Evolutionary conservation across 139 green algal genomes (phyloP), one percentile per base, ranked within the genome.

Genomic region (Coccomyxa sp.): DNA sequence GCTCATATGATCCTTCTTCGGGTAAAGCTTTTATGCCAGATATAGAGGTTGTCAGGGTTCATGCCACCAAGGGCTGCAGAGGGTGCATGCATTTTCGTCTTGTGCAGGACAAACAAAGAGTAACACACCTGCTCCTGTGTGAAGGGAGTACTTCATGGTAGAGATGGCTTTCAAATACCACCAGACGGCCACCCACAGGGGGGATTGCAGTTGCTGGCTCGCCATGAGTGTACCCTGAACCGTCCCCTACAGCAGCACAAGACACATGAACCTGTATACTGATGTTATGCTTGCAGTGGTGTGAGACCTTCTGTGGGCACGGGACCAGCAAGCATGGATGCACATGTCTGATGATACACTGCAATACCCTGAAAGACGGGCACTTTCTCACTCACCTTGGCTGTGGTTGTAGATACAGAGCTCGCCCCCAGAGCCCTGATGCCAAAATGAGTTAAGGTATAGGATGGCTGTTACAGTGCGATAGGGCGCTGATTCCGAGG

Each of bases 121-220:
- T 58, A 29, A 16, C 16, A 58, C 44, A 58, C 44, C 44, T 58
- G 44, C 44, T 16, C 1, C 68, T 72, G 29, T 87, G 74, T 0
- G 81, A 36, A 3, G 90, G 90, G 75, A 95, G 73, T 73, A 95
- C 91, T 83, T 95, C 91, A 71, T 95, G 91, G 27, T 81, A 64
- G 8, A 94, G 39, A 22, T 70, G 10, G 68, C 79, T 87, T n/a
- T 92, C 80, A 80, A 94, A 93, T 54, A 95, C 68, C 55, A 92
- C 78, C 76, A 95, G 82, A 18, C 88, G 79, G 7, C 88, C 88
- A 7, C 79, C 86, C 54, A 91, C 0, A 0, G 91, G 89, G 0
- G 88, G 64, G 7, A 94, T 77, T 34, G 91, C n/a, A 0, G 71
- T 75, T 12, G 41, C 74, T 2, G 50, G 34, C 40, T 81, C 64